phyloP scores from a whole-genome alignment of 495 filamentous ascomycete species.

The Lentithecium fluviatile region DNA sequence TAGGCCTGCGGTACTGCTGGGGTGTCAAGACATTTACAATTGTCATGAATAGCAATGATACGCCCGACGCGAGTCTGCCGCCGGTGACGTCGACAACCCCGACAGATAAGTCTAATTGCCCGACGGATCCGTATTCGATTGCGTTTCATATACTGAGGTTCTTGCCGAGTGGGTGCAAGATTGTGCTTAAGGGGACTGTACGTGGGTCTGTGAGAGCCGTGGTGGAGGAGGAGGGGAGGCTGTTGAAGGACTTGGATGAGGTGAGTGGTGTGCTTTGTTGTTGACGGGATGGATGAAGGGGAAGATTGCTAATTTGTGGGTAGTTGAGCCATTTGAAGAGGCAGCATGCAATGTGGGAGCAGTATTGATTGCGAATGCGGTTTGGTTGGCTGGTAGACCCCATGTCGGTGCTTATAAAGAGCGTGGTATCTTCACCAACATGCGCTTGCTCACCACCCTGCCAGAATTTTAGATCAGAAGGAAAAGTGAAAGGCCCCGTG shows the following conservation, averaged over 20 bases:
- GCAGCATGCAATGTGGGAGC: conserved; percentile 33
- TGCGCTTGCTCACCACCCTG: too few species aligned
- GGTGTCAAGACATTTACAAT: conserved; percentile 39
- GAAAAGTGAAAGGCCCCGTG: too few species aligned
- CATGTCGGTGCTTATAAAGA: too few species aligned
- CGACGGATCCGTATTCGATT: conserved; percentile 37
- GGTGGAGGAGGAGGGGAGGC: conserved; percentile 35
- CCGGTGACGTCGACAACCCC: conserved; percentile 3
- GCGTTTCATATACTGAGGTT: conserved; percentile 41
- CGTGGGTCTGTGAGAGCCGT: conserved; percentile 34
- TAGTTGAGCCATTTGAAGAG: conserved; percentile 22
- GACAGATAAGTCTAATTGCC: background rate
- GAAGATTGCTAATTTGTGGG: background rate
- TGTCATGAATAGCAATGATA: conserved; percentile 25
- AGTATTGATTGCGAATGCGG: conserved; percentile 3
- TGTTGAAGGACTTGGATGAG: conserved; percentile 37
- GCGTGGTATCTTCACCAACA: too few species aligned
- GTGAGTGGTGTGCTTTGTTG: conserved; percentile 21
- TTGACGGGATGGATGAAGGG: background rate
- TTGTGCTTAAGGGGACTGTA: conserved; percentile 32
- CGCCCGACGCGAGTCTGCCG: too few species aligned
- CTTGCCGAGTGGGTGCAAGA: conserved; percentile 37
- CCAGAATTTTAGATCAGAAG: too few species aligned
- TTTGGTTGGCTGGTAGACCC: too few species aligned
- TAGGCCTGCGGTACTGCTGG: conserved; percentile 41